Evolutionary conservation across 306 rosid species (phyloP).

Genomic region (Vigna reflexopilosa): DNA sequence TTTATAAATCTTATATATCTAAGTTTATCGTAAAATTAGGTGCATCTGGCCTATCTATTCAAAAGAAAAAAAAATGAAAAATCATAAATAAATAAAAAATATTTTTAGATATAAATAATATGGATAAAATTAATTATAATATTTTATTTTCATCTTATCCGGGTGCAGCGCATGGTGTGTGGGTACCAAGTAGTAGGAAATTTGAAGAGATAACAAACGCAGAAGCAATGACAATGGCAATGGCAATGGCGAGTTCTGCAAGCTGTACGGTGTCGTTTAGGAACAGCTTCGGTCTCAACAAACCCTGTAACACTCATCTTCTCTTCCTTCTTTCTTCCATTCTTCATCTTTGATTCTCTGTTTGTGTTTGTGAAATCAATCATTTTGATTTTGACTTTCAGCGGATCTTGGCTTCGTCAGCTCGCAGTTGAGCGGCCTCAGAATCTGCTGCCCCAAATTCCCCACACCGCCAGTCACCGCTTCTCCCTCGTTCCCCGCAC

Average conservation of each 20-base stretch:
- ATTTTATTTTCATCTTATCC: too few relatives aligned
- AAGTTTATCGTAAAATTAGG: too few relatives aligned
- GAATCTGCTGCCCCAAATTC: conserved; percentile 53
- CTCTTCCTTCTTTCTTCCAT: background rate
- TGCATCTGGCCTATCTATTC: too few relatives aligned
- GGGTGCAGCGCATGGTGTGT: background rate
- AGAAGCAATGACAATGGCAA: background rate
- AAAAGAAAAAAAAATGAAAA: too few relatives aligned
- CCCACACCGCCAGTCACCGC: conserved; percentile 20
- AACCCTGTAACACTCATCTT: conserved; percentile 10
- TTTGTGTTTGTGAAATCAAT: background rate
- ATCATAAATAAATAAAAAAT: too few relatives aligned
- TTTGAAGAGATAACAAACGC: background rate
- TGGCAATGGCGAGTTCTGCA: conserved; percentile 19
- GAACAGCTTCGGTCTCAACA: conserved; percentile 16
- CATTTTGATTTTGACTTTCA: background rate
- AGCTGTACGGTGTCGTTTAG: conserved; percentile 21
- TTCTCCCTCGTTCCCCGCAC: conserved; percentile 36
- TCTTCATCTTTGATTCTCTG: background rate
- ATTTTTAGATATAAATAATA: too few relatives aligned
- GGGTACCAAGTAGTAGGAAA: background rate
- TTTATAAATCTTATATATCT: too few relatives aligned
- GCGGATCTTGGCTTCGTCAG: conserved; percentile 65
- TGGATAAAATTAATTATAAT: too few relatives aligned
- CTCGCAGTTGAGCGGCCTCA: conserved; percentile 79